These are phyloP conservation scores for Ustilago lituana DNA, from an alignment of 1,284 basidiomycete species.

Conservation along the genomic window DNA sequence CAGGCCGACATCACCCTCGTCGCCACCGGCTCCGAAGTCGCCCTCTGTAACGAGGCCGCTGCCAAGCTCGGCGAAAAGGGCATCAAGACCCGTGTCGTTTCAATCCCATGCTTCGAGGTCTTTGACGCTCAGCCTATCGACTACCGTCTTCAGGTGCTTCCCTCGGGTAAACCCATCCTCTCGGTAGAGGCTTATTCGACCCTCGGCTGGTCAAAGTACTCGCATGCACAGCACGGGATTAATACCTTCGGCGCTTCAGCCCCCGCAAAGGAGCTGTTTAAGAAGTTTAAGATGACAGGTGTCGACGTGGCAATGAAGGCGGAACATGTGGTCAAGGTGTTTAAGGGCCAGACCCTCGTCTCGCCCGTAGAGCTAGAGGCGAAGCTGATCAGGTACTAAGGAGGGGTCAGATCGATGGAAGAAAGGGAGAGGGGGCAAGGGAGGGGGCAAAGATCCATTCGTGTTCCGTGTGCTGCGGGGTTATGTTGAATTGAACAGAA, in stretches of 20 bases:
- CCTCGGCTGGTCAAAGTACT: conserved; percentile 65
- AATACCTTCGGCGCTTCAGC: conserved; percentile 78
- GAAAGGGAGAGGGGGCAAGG: too few relatives aligned
- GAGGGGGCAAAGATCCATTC: too few relatives aligned
- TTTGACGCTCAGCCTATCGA: conserved; percentile 85
- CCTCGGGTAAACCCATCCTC: conserved; percentile 86
- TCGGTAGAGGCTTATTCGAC: conserved; percentile 81
- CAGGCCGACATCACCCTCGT: conserved; percentile 85
- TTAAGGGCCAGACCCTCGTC: conserved; percentile 80
- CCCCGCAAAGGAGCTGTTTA: conserved; percentile 87
- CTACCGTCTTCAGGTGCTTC: conserved; percentile 84
- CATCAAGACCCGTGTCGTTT: conserved; percentile 83
- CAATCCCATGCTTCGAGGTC: conserved; percentile 86
- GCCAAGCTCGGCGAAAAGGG: conserved; percentile 74
- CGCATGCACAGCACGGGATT: conserved; percentile 63
- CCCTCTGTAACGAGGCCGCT: conserved; percentile 85
- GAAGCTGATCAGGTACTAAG: conserved; percentile 43
- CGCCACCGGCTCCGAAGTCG: conserved; percentile 86
- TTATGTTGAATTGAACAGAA: too few relatives aligned
- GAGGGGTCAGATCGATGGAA: too few relatives aligned
- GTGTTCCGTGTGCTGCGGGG: too few relatives aligned
- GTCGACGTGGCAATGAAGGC: conserved; percentile 80
- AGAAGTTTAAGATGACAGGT: conserved; percentile 60
- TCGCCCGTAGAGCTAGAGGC: conserved; percentile 74
- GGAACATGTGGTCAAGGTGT: conserved; percentile 86